Base-by-base conservation (phyloP, 768 basidiomycete genomes). In the Lactarius pseudohatsudake region DNA sequence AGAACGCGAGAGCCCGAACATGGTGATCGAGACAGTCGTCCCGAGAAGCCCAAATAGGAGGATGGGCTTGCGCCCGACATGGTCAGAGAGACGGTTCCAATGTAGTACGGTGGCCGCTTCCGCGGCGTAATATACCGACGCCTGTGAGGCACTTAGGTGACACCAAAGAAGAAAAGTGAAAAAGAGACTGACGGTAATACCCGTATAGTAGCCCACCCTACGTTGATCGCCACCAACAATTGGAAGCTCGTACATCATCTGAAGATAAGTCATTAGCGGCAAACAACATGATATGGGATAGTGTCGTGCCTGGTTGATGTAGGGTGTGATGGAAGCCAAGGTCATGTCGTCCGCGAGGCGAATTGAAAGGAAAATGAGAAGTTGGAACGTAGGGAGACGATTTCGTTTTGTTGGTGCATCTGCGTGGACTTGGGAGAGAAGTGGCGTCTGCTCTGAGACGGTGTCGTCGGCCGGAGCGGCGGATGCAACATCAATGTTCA, bases 161-260 rank as follows among this genome's bases (percentile, higher is more conserved):
- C 9, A 9, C 1, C n/a, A 34, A 36, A 55, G 8, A 10, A 47
- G 0, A 20, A 18, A 36, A n/a, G 41, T 32, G 62, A 34, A 34
- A 34, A 34, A 0, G 28, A 65, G 57, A 79, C 82, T 62, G 70
- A 82, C 81, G 30, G 81, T 81, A 63, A 82, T 57, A 8, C 81
- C 81, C 2, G 81, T 80, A 69, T 82, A 82, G 69, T 82, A 82
- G 28, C 81, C 81, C 18, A 82, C 79, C 70, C 75, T 77, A 41
- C 72, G 74, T 64, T 79, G 77, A 55, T 82, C 80, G 36, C 82
- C 81, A 11, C 75, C 77, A 0, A 81, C 81, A 59, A 81, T 74
- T 38, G 76, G 75, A 4, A 79, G 73, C 64, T 80, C 80, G 22
- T 76, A 75, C 28, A 82, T 65, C 20, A 82, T 76, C 82, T 82